Evolutionary conservation across 2,329 filamentous ascomycete species (phyloP).

Genomic region (Rachicladosporium sp.): DNA sequence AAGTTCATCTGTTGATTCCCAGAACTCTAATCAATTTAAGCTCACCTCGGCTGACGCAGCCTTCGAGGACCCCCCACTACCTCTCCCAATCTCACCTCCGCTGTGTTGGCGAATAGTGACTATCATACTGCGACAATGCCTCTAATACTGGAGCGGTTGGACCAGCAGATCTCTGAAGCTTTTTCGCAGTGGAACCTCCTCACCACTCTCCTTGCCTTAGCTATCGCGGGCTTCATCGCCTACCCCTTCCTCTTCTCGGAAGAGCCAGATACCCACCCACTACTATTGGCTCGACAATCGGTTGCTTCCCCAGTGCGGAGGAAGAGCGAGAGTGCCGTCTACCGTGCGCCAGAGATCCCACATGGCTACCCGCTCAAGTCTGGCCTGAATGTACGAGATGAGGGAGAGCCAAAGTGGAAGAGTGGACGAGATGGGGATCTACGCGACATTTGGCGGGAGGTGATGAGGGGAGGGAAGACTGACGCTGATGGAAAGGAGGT

Average conservation of each 20-base stretch:
- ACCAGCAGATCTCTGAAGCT: constrained; percentile 56
- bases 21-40: no score
- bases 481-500: constrained; percentile 49
- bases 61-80: no score
- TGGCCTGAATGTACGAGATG: constrained; percentile 71
- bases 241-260: constrained; percentile 58
- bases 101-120: no score
- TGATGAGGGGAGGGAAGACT: constrained; percentile 33
- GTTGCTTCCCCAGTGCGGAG: constrained; percentile 67
- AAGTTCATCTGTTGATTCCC: no score
- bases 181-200: constrained; percentile 72
- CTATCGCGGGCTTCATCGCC: constrained; percentile 54
- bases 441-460: constrained; percentile 78
- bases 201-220: constrained; percentile 58
- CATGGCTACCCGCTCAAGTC: constrained; percentile 70
- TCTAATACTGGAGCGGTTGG: constrained; percentile 51
- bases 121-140: no score
- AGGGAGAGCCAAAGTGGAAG: constrained; percentile 70
- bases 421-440: constrained; percentile 77
- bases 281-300: constrained; percentile 78
- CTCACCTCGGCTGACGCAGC: no score
- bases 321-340: constrained; percentile 72
- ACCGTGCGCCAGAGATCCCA: constrained; percentile 71
- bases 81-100: no score
- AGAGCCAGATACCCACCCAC: constrained; percentile 84